Evolutionary conservation across 371 early-diverging fungal species (phyloP).

Genomic region (Mortierella sp.): DNA sequence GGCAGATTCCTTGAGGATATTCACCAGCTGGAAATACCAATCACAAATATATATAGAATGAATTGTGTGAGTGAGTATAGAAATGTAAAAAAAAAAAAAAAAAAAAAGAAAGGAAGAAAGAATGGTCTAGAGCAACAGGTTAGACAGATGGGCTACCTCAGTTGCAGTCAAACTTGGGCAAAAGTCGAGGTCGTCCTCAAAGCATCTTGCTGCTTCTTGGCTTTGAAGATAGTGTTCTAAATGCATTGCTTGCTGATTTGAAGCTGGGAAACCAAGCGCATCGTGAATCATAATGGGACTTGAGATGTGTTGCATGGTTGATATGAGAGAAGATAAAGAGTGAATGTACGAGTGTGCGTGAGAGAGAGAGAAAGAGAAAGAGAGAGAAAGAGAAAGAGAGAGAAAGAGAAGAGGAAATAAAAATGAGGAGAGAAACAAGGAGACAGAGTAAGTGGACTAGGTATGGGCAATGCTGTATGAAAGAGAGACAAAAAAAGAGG

Average conservation of each 20-base stretch:
- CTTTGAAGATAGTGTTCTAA: constrained; percentile 20
- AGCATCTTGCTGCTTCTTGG: constrained; percentile 36
- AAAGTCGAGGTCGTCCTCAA: constrained; percentile 51
- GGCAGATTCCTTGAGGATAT: constrained; percentile 1
- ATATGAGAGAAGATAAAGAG: background rate
- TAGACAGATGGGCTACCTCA: constrained; percentile 22
- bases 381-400: background rate
- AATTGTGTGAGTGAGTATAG: background rate
- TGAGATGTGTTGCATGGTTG: background rate
- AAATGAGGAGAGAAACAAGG: constrained; percentile 1
- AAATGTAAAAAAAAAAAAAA: background rate
- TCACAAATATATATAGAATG: background rate
- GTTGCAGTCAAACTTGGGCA: constrained; percentile 32
- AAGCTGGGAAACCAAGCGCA: background rate
- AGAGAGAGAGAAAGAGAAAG: background rate
- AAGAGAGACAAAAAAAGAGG: background rate
- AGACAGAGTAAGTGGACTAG: background rate
- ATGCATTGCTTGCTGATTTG: constrained; percentile 14
- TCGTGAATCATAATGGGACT: constrained; percentile 1
- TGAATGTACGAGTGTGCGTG: background rate
- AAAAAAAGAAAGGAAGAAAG: background rate
- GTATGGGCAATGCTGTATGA: background rate
- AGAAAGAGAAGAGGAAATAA: no score
- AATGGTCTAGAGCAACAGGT: background rate
- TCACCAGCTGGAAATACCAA: background rate